Evolutionary conservation across 192 early-diverging fungal genomes (phyloP).

Genomic region (Lobosporangium transversale): DNA sequence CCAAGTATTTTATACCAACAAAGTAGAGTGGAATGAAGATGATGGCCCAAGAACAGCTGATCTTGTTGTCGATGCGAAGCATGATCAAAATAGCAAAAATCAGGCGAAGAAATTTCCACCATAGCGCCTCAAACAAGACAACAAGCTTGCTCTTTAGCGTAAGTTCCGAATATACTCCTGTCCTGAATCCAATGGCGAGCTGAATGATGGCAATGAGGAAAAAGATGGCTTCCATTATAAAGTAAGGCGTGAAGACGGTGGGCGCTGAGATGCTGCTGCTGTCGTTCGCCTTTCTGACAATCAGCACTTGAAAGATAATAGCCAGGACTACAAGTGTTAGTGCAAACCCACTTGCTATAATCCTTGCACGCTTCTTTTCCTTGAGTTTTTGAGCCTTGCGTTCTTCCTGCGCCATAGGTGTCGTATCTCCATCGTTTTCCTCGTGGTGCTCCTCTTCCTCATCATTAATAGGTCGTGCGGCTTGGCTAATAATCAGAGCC

Average conservation of each 20-base stretch:
- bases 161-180: constrained; percentile 11
- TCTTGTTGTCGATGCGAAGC: constrained; percentile 64
- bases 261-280: constrained; percentile 67
- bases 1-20: constrained; percentile 64
- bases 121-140: constrained; percentile 61
- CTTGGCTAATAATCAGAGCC: constrained; percentile 45
- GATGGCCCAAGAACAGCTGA: constrained; percentile 68
- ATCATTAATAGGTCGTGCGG: constrained; percentile 32
- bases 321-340: constrained; percentile 68
- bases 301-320: constrained; percentile 79
- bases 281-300: constrained; percentile 79
- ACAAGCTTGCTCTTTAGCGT: constrained; percentile 3
- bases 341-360: constrained; percentile 43
- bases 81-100: constrained; percentile 74
- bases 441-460: constrained; percentile 59
- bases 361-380: constrained; percentile 31
- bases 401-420: constrained; percentile 55
- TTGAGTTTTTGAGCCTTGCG: constrained; percentile 45
- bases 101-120: constrained; percentile 74
- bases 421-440: constrained; percentile 52
- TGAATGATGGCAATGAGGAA: constrained; percentile 61
- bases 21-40: constrained; percentile 78
- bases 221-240: constrained; percentile 79
- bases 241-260: constrained; percentile 84
- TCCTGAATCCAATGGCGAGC: constrained; percentile 32